Conservation (phyloP, 768 basidiomycete genomes). For the Mycena rebaudengoi region DNA sequence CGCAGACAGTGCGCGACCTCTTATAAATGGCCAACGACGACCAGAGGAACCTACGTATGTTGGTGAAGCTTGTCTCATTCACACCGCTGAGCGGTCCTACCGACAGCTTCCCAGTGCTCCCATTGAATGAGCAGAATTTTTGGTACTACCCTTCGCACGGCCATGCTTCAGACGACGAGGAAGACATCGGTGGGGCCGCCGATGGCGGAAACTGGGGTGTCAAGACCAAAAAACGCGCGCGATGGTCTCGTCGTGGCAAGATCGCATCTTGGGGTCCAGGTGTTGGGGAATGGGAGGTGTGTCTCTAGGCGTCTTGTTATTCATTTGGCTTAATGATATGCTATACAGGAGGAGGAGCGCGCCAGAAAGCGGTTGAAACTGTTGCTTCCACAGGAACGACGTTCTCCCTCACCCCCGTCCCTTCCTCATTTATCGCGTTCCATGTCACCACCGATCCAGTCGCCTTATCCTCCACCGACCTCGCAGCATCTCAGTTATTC, state of each 20-base stretch:
- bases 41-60: slow-evolving; percentile 19
- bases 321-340: slow-evolving; percentile 21
- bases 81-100: slow-evolving; percentile 27
- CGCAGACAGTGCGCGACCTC: neutral
- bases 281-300: slow-evolving; percentile 88
- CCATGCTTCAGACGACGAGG: slow-evolving; percentile 70
- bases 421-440: slow-evolving; percentile 82
- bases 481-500: slow-evolving; percentile 78
- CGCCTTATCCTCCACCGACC: slow-evolving; percentile 78
- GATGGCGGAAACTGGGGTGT: slow-evolving; percentile 85
- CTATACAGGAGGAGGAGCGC: slow-evolving; percentile 76
- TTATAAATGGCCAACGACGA: slow-evolving; percentile 20
- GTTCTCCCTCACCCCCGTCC: slow-evolving; percentile 76
- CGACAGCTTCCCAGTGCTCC: slow-evolving; percentile 49
- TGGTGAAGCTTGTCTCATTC: neutral
- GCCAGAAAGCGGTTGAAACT: slow-evolving; percentile 82
- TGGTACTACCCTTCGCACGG: slow-evolving; percentile 91
- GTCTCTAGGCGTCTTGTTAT: slow-evolving; percentile 23
- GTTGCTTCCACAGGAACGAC: slow-evolving; percentile 65
- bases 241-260: slow-evolving; percentile 87
- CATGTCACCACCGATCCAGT: slow-evolving; percentile 76
- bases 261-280: slow-evolving; percentile 85
- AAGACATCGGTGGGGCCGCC: slow-evolving; percentile 42
- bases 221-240: slow-evolving; percentile 76
- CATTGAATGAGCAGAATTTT: slow-evolving; percentile 75